Conservation (phyloP, 805 yeast species). For the Ogataea paraovalis region DNA sequence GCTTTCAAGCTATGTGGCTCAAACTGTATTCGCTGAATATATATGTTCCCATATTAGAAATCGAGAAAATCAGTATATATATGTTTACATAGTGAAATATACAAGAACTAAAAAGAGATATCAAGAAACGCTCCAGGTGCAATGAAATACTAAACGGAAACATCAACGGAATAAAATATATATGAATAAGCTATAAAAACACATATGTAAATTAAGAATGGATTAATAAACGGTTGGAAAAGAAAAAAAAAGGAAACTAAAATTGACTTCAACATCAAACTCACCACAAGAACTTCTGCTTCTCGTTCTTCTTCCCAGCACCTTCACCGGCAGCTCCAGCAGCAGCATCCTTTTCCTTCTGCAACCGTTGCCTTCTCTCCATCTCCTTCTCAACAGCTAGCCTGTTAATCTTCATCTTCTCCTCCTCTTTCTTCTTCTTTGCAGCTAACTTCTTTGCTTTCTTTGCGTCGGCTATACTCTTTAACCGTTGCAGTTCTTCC, state of each 20-base stretch:
- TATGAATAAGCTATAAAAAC: too few species aligned
- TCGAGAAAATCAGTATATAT: neutral
- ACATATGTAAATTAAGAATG: too few species aligned
- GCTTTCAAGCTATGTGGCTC: too few species aligned
- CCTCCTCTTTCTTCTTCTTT: slow-evolving; percentile 17
- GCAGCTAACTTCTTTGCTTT: slow-evolving; percentile 20
- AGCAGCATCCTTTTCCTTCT: slow-evolving; percentile 21
- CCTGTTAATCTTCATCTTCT: slow-evolving; percentile 16
- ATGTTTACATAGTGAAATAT: neutral
- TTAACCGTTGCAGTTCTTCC: slow-evolving; percentile 30
- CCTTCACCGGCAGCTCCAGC: neutral
- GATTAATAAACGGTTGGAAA: neutral
- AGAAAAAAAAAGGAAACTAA: neutral
- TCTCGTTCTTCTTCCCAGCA: neutral
- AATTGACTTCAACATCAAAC: neutral
- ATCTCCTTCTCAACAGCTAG: slow-evolving; percentile 29
- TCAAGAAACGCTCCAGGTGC: neutral
- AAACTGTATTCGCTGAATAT: neutral
- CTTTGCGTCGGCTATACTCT: slow-evolving; percentile 25
- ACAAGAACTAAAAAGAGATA: neutral
- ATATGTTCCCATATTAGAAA: neutral
- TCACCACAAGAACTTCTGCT: neutral
- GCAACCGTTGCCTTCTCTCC: slow-evolving; percentile 23
- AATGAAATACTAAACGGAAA: neutral
- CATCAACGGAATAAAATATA: neutral